Base-by-base conservation (phyloP, 2,329 filamentous ascomycete genomes). In the Tolypocladium sp. region DNA sequence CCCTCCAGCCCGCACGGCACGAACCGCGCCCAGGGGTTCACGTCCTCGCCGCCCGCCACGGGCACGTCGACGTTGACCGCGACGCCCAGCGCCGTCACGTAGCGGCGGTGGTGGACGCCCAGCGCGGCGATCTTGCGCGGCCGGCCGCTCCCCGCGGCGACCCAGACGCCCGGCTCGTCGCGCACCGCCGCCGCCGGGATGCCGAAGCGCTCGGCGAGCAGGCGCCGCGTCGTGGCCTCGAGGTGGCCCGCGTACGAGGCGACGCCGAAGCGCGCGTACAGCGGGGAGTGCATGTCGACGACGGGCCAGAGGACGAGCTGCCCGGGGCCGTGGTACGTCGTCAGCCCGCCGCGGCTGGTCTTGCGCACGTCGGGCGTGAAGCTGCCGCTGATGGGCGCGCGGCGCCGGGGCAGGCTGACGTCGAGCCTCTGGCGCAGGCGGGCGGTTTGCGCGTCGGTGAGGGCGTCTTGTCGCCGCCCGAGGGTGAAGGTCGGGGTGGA, bases 301-400 rank as follows among this genome's bases (percentile, higher is more conserved):
- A 97, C 84, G 3, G 93, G 91, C 78, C 96, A 99, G n/a, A 92
- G 85, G 41, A 97, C 90, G 55, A 96, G 76, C 72, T 99, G 94
- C 0, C 93, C 93, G 0, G 93, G 94, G 0, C 93, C 94, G 71
- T 99, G 94, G 76, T 96, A 97, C 3, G 94, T 97, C 0, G 91
- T 92, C 64, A 96, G 86, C 0, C 94, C 94, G 62, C 94, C 94
- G 58, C 94, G 86, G n/a, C 86, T 82, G 17, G 90, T 88, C 66
- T 86, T 81, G 51, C 84, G 74, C 66, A 94, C 84, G n/a, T 82
- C 77, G 3, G 88, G 89, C 33, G 70, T 63, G 65, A 74, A 77
- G 56, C 38, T 70, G 60, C 44, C 58, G 38, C 69, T 63, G 53
- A 74, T 66, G 40, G 79, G 66, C 8, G 61, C 54, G 30, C 55